Evolutionary conservation across 2,329 filamentous ascomycete genomes (phyloP).

Genomic region (Colletotrichum nymphaeae): DNA sequence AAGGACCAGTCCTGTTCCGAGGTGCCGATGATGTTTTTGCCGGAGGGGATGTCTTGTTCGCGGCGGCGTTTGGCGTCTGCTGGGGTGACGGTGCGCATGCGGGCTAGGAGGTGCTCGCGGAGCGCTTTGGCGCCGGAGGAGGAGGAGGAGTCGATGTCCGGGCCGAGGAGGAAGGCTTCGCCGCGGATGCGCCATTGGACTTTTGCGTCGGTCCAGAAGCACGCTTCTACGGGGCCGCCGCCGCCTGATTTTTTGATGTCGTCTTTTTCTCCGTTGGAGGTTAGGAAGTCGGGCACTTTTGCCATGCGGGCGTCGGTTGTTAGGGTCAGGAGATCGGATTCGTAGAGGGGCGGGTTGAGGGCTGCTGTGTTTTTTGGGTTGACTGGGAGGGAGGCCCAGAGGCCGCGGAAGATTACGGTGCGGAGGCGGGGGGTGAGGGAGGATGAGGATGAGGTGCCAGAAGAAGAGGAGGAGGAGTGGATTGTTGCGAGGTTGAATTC

Average conservation of each 20-base stretch:
- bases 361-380: constrained; percentile 80
- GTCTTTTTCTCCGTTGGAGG: constrained; percentile 42
- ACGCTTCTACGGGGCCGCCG: constrained; percentile 81
- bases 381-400: constrained; percentile 79
- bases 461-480: constrained; percentile 44
- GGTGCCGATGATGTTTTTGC: not conserved
- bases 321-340: constrained; percentile 83
- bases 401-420: constrained; percentile 86
- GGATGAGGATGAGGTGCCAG: too few relatives aligned
- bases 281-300: constrained; percentile 80
- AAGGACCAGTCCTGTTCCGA: constrained; percentile 74
- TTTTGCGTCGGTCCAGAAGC: constrained; percentile 80
- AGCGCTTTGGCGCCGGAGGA: constrained; percentile 51
- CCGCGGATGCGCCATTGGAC: constrained; percentile 91
- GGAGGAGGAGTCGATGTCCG: constrained; percentile 66
- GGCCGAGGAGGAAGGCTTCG: constrained; percentile 78
- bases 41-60: constrained; percentile 38
- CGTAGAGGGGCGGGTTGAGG: constrained; percentile 75
- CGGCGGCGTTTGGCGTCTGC: constrained; percentile 42
- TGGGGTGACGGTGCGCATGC: constrained; percentile 67
- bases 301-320: constrained; percentile 92
- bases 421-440: constrained; percentile 64
- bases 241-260: constrained; percentile 53
- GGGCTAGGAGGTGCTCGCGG: constrained; percentile 67
- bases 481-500: constrained; percentile 64